phyloP scores from a whole-genome alignment of 2,329 filamentous ascomycete genomes.

The Colletotrichum sp. region DNA sequence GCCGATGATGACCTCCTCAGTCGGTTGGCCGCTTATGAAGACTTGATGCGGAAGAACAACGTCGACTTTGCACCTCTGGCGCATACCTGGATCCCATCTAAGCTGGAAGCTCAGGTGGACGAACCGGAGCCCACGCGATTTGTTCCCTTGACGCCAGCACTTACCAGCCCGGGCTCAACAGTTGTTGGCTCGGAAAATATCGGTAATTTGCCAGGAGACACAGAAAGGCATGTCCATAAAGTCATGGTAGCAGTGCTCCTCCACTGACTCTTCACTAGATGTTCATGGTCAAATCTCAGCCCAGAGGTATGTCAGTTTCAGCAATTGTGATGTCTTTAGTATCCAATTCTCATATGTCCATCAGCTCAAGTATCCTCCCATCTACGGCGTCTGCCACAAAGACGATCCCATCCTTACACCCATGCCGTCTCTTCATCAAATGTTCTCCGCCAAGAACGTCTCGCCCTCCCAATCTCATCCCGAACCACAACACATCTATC shows the following conservation, averaged over 20 bases:
- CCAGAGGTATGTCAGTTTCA: slow-evolving; percentile 3
- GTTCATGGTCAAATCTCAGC: not conserved
- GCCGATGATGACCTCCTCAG: slow-evolving; percentile 28
- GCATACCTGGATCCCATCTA: slow-evolving; percentile 29
- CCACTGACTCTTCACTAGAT: not conserved
- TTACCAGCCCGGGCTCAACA: not conserved
- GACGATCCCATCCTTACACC: slow-evolving; percentile 24
- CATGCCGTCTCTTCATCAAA: slow-evolving; percentile 3
- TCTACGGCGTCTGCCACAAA: slow-evolving; percentile 20
- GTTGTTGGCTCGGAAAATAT: not conserved
- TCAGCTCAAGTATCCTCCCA: slow-evolving; percentile 18
- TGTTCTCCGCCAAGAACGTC: not conserved
- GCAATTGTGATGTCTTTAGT: too few species aligned
- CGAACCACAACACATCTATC: slow-evolving; percentile 31
- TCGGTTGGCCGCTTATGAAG: slow-evolving; percentile 28
- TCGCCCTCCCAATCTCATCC: slow-evolving; percentile 25
- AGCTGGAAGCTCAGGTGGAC: not conserved
- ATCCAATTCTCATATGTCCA: not conserved
- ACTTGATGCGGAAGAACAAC: slow-evolving; percentile 28
- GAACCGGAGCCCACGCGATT: not conserved
- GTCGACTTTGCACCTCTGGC: slow-evolving; percentile 24
- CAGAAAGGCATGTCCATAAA: not conserved
- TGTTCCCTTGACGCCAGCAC: not conserved
- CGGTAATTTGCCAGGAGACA: not conserved
- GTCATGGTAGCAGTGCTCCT: not conserved